Evolutionary conservation across 108 stramenopile species (phyloP), one percentile per base, ranked within the genome.

Genomic region (Nannochloropsis gaditana): DNA sequence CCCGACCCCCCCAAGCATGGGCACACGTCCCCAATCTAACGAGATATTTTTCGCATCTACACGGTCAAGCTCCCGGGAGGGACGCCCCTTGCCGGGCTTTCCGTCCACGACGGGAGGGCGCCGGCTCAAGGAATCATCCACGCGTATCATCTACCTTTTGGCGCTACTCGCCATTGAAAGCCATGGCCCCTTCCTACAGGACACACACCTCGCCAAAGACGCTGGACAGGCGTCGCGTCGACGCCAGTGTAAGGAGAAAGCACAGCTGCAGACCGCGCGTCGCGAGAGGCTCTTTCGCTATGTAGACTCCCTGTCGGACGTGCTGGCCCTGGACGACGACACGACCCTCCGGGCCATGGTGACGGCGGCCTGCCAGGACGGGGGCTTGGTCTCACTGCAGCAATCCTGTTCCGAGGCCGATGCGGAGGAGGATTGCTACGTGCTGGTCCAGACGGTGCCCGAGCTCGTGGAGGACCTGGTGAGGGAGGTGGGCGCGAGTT

Each of bases 291-390:
- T 73, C 19, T 73, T 73, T 1, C 19, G 15, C 3, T 73, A 73
- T n/a, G 59, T 73, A n/a, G 59, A 73, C 59, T 73, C 59, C 59
- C 59, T 73, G n/a, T 73, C 59, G n/a, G 59, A 73, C 59, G 59
- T 73, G 5, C 8, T 73, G 2, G 59, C 59, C 59, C 59, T 73
- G 19, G 59, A 73, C 15, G 59, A 73, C 8, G 59, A 73, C 59
- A n/a, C 59, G 59, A n/a, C 5, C 59, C n/a, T 73, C 19, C 59
- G 59, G 15, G 59, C 5, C 59, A 73, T 73, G 59, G n/a, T 73
- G 19, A n/a, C 59, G 4, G 59, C 59, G n/a, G 59, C 59, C 59
- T 73, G 59, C 59, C 5, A 73, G n/a, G 59, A 73, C 59, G 59
- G 59, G 19, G 59, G 59, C 8, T 6, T 73, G 59, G 59, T 73